These are phyloP conservation scores for Elasticomyces elasticus DNA, from an alignment of 495 filamentous ascomycete species.

Conservation along the genomic window DNA sequence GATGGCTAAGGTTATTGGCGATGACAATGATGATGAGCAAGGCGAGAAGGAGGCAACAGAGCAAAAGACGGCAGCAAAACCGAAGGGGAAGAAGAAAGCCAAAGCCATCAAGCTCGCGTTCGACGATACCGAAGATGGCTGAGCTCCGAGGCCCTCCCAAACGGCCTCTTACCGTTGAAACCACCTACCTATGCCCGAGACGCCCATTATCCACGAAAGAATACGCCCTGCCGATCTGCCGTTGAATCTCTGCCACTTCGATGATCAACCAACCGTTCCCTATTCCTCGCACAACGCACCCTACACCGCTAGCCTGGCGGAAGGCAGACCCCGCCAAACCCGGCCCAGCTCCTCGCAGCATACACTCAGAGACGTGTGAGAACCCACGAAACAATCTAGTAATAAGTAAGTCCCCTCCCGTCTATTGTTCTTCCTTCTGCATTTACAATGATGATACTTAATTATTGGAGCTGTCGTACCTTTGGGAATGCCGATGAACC, in stretches of 20 bases:
- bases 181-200: neutral
- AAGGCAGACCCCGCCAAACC: no score
- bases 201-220: no score
- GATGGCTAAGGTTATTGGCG: slow-evolving; percentile 26
- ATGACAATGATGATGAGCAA: slow-evolving; percentile 10
- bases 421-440: neutral
- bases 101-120: slow-evolving; percentile 35
- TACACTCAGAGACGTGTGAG: no score
- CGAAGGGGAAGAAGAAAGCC: slow-evolving; percentile 33
- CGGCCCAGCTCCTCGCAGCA: no score
- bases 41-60: slow-evolving; percentile 1
- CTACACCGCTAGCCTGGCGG: no score
- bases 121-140: slow-evolving; percentile 23
- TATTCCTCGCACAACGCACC: neutral
- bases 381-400: neutral
- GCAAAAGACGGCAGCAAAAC: slow-evolving; percentile 20
- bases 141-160: neutral
- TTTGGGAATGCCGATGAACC: slow-evolving; percentile 9
- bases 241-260: neutral
- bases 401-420: neutral
- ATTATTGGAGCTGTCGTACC: slow-evolving; percentile 23
- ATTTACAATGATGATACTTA: slow-evolving; percentile 10
- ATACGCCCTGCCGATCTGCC: no score
- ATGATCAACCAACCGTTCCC: neutral
- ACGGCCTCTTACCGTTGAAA: neutral